Evolutionary conservation across 371 early-diverging fungal species (phyloP).

Genomic region (Haplosporangium sp.): DNA sequence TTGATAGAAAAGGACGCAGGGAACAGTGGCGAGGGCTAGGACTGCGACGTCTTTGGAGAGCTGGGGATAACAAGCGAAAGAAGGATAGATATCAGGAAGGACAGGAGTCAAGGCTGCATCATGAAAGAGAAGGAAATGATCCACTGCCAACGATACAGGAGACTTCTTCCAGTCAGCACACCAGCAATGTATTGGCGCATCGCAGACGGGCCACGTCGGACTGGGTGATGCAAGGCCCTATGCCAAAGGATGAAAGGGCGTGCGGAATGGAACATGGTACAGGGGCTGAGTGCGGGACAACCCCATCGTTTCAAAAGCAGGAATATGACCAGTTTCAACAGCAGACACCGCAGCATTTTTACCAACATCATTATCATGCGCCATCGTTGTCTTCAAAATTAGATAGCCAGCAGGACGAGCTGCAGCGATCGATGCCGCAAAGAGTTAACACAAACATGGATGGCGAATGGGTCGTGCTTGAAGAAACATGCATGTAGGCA

Average conservation of each 20-base stretch:
- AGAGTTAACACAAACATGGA: conserved; percentile 23
- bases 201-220: background rate
- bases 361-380: background rate
- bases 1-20: no score
- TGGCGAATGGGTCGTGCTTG: conserved; percentile 18
- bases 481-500: conserved; percentile 8
- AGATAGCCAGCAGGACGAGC: no score
- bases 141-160: background rate
- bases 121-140: background rate
- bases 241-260: background rate
- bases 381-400: background rate
- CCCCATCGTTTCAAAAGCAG: no score
- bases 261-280: no score
- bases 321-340: no score
- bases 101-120: background rate
- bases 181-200: background rate
- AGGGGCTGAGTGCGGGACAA: no score
- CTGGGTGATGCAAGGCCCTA: background rate
- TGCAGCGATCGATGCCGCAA: conserved; percentile 4
- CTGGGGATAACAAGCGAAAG: background rate
- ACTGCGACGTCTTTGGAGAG: no score
- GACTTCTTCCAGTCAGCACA: background rate
- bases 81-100: background rate
- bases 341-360: background rate
- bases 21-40: no score